Evolutionary conservation across 441 rosid genomes (phyloP).

Genomic region (Erysimum cheiri): DNA sequence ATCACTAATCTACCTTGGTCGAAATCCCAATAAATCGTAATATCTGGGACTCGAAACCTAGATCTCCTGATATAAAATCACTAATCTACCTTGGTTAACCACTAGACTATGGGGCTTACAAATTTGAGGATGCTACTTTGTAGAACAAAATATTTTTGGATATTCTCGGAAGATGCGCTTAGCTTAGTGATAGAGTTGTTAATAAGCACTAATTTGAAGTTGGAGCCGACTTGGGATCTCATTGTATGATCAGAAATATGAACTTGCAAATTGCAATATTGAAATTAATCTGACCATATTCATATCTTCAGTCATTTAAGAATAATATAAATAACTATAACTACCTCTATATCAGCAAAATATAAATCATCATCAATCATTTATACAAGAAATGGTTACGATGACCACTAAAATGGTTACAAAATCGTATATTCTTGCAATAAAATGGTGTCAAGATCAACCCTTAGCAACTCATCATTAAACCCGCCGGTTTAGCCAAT

Average conservation of each 20-base stretch:
- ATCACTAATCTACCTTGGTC: too few species aligned
- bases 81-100: too few species aligned
- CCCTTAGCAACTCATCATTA: neutral
- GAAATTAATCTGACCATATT: too few species aligned
- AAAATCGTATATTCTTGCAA: conserved; percentile 6
- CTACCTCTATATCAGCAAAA: neutral
- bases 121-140: neutral
- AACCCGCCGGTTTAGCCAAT: conserved; percentile 69
- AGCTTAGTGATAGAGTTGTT: neutral
- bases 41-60: too few species aligned
- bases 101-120: too few species aligned
- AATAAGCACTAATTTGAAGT: neutral
- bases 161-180: too few species aligned
- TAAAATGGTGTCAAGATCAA: neutral
- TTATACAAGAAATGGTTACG: conserved; percentile 8
- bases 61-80: too few species aligned
- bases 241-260: too few species aligned
- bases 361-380: neutral
- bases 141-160: neutral
- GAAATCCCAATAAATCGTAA: too few species aligned
- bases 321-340: neutral
- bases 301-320: neutral
- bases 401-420: conserved; percentile 1
- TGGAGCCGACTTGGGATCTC: too few species aligned
- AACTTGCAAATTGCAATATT: too few species aligned